These are phyloP conservation scores for Blastobotrys mokoenaii DNA, from an alignment of 805 yeast genomes.

Conservation along the genomic window DNA sequence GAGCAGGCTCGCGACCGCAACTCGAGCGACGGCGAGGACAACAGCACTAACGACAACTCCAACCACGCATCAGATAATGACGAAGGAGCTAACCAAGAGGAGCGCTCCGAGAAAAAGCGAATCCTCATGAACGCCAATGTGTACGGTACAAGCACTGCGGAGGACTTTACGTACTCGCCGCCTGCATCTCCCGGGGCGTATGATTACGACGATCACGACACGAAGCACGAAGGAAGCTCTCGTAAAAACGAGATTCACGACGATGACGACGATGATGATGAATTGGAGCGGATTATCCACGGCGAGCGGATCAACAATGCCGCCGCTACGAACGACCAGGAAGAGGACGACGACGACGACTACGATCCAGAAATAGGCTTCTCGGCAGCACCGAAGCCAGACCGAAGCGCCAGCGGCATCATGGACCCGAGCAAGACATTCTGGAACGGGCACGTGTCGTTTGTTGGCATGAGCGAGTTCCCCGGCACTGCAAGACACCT, in stretches of 20 bases:
- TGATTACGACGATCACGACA: slow-evolving; percentile 4
- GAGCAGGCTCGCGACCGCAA: slow-evolving; percentile 10
- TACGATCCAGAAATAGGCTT: background rate
- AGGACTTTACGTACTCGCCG: slow-evolving; percentile 4
- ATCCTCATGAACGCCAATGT: background rate
- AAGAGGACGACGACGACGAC: slow-evolving; percentile 4
- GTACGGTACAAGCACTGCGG: background rate
- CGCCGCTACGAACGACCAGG: too few species aligned
- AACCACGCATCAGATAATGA: slow-evolving; percentile 6
- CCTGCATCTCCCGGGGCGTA: background rate
- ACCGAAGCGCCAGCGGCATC: background rate
- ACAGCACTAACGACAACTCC: slow-evolving; percentile 7
- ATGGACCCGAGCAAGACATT: background rate
- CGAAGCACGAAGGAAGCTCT: slow-evolving; percentile 9
- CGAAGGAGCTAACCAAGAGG: background rate
- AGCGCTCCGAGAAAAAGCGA: background rate
- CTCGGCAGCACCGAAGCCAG: background rate
- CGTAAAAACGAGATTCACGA: slow-evolving; percentile 6
- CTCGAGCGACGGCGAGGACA: slow-evolving; percentile 10
- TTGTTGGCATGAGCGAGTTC: slow-evolving; percentile 43
- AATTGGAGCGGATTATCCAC: slow-evolving; percentile 26
- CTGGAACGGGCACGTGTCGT: slow-evolving; percentile 33
- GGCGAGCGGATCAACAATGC: background rate
- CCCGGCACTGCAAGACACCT: slow-evolving; percentile 34
- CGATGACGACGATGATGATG: slow-evolving; percentile 30